phyloP scores from a whole-genome alignment of 139 green algal species.

The Chlamydomonas schloesseri region DNA sequence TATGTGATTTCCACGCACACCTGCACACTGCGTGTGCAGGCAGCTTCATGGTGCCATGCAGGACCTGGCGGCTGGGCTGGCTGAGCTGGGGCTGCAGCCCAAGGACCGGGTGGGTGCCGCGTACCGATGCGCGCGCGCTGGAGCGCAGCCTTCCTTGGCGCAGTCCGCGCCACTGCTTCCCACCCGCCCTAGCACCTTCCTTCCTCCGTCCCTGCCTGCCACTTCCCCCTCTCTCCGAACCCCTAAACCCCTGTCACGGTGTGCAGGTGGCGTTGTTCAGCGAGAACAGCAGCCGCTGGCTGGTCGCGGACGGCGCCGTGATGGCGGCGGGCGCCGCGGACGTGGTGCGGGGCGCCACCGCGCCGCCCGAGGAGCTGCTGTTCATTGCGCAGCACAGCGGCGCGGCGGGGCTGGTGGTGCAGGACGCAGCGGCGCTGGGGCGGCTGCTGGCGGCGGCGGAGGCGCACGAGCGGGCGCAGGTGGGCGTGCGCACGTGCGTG shows the following conservation, averaged over 20 bases:
- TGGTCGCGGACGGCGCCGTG: conserved; percentile 90
- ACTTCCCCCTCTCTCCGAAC: too few relatives aligned
- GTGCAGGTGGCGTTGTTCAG: conserved; percentile 85
- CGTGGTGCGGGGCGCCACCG: conserved; percentile 82
- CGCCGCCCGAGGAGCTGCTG: conserved; percentile 81
- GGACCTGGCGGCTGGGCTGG: conserved; percentile 69
- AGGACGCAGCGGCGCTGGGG: conserved; percentile 75
- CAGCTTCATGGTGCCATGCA: conserved; percentile 65
- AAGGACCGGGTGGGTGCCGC: too few relatives aligned
- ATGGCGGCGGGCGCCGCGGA: conserved; percentile 75
- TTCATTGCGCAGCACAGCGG: conserved; percentile 85
- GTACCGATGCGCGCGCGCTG: too few relatives aligned
- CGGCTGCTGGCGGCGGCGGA: conserved; percentile 64
- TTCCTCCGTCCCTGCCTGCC: too few relatives aligned
- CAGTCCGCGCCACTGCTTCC: too few relatives aligned
- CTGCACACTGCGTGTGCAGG: conserved; percentile 38
- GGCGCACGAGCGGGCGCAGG: conserved; percentile 16
- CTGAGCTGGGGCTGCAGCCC: conserved; percentile 58
- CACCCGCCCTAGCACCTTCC: too few relatives aligned
- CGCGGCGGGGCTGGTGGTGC: conserved; percentile 75
- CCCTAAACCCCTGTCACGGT: too few relatives aligned
- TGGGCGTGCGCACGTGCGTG: background rate
- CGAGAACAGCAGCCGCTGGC: conserved; percentile 87
- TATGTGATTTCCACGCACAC: too few relatives aligned
- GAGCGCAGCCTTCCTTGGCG: too few relatives aligned